These are phyloP conservation scores for Mycena rosella DNA, from an alignment of 768 basidiomycete genomes.

Conservation along the genomic window DNA sequence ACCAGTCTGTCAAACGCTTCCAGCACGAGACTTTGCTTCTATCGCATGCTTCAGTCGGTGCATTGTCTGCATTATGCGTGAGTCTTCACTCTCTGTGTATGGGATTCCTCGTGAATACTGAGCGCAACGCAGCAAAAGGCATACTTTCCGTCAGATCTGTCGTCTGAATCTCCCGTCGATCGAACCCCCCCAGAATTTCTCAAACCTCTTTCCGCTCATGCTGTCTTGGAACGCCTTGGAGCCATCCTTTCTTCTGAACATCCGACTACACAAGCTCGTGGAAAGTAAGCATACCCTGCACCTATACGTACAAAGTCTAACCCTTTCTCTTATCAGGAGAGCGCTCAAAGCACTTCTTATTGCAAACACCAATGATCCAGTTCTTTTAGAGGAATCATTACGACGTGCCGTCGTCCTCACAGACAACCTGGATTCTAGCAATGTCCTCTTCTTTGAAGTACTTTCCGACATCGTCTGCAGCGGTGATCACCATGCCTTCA, in stretches of 20 bases:
- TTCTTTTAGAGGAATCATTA: constrained; percentile 74
- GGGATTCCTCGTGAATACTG: background rate
- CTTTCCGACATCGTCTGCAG: constrained; percentile 77
- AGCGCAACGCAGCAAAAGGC: constrained; percentile 73
- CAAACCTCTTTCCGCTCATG: constrained; percentile 65
- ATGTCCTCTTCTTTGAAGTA: constrained; percentile 81
- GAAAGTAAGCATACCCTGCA: constrained; percentile 66
- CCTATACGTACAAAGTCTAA: constrained; percentile 13
- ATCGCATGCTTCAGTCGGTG: constrained; percentile 87
- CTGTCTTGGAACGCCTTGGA: constrained; percentile 73
- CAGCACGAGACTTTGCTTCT: constrained; percentile 78
- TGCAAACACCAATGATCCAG: constrained; percentile 65
- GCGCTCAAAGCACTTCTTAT: constrained; percentile 78
- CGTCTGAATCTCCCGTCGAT: constrained; percentile 75
- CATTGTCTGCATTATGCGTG: constrained; percentile 89
- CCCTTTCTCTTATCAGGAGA: constrained; percentile 63
- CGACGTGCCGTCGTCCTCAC: constrained; percentile 75
- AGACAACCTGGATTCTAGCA: constrained; percentile 66
- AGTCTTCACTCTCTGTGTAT: too few species aligned
- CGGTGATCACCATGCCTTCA: constrained; percentile 67
- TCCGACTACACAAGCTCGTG: constrained; percentile 61
- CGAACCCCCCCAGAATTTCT: constrained; percentile 61
- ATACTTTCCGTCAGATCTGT: constrained; percentile 73
- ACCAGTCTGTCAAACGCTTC: constrained; percentile 68
- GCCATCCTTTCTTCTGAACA: constrained; percentile 77